phyloP scores from a whole-genome alignment of 768 basidiomycete genomes.

The Pholiota molesta region DNA sequence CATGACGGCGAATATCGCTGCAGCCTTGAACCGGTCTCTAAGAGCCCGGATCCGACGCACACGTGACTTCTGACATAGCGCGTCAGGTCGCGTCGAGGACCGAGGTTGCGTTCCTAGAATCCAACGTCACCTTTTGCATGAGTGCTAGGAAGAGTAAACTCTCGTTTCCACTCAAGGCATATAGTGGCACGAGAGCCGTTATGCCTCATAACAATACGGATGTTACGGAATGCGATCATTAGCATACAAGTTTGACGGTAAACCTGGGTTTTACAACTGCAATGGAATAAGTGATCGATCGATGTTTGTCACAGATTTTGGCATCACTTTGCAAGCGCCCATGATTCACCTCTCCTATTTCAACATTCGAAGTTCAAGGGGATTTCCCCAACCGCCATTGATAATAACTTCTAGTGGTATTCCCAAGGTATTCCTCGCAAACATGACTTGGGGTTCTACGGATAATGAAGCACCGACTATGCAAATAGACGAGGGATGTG shows the following conservation, averaged over 20 bases:
- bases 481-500: too few relatives aligned
- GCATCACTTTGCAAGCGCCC: too few relatives aligned
- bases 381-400: too few relatives aligned
- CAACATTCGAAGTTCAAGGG: too few relatives aligned
- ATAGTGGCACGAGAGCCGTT: slow-evolving; percentile 31
- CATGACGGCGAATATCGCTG: not conserved
- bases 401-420: too few relatives aligned
- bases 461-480: too few relatives aligned
- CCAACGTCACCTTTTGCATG: slow-evolving; percentile 30
- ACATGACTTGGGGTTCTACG: too few relatives aligned
- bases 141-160: slow-evolving; percentile 57
- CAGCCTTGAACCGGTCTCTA: not conserved
- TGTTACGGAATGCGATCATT: slow-evolving; percentile 45
- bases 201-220: slow-evolving; percentile 40
- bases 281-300: slow-evolving; percentile 42
- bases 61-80: not conserved
- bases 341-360: too few relatives aligned
- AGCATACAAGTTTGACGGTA: slow-evolving; percentile 48
- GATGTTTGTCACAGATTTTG: too few relatives aligned
- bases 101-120: slow-evolving; percentile 9
- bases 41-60: not conserved
- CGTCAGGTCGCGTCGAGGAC: not conserved
- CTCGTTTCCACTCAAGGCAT: slow-evolving; percentile 41
- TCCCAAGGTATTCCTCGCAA: too few relatives aligned
- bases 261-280: slow-evolving; percentile 64